These are phyloP conservation scores for Astragalus glycyphyllos DNA, from an alignment of 306 rosid species.

Conservation along the genomic window DNA sequence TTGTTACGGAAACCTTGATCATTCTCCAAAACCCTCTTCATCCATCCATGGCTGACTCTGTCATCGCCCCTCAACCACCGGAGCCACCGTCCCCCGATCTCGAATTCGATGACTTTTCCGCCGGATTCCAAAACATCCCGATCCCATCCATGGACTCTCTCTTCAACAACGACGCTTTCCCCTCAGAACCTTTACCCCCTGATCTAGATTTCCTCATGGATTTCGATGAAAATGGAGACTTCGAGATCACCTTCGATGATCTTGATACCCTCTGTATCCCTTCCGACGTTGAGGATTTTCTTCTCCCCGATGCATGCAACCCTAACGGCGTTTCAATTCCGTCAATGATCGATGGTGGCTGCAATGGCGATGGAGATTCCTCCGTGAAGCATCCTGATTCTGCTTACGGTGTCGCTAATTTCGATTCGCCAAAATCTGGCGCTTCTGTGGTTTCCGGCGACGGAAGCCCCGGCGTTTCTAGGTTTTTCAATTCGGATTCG, in stretches of 20 bases:
- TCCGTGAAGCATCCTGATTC: not conserved
- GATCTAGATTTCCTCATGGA: conserved; percentile 61
- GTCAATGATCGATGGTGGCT: not conserved
- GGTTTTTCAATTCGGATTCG: conserved; percentile 58
- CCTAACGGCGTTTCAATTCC: conserved; percentile 8
- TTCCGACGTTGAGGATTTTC: conserved; percentile 61
- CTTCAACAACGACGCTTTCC: conserved; percentile 38
- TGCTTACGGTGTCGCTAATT: not conserved
- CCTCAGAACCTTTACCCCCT: conserved; percentile 45
- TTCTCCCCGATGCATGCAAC: conserved; percentile 55
- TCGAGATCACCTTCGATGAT: conserved; percentile 78
- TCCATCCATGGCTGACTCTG: conserved; percentile 50
- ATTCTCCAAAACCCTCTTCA: conserved; percentile 18
- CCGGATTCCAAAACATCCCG: conserved; percentile 53
- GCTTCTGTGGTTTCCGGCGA: conserved; percentile 48
- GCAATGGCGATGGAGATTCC: not conserved
- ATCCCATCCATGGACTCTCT: conserved; percentile 67
- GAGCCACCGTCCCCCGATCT: conserved; percentile 26
- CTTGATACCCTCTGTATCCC: conserved; percentile 62
- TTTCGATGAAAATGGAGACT: conserved; percentile 52
- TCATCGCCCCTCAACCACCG: conserved; percentile 9
- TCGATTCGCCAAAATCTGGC: conserved; percentile 52
- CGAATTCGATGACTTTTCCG: conserved; percentile 40
- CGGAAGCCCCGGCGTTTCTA: conserved; percentile 37
- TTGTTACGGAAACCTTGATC: not conserved